Conservation (phyloP, 2,329 filamentous ascomycete species). For the Aspergillus ochraceoroseus region DNA sequence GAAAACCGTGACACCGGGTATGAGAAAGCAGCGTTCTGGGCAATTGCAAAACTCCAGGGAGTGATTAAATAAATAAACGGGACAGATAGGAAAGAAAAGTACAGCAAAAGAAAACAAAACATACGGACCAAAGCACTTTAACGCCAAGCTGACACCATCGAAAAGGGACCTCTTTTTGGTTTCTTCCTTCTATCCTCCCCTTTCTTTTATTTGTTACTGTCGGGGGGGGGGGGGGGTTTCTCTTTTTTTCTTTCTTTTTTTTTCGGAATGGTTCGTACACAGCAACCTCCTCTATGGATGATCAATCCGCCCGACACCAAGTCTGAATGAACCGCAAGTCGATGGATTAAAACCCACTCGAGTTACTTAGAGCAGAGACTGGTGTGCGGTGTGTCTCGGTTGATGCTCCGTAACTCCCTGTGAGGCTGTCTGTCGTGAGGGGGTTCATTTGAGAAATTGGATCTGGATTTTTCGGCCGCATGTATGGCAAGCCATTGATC, state of each 20-base stretch:
- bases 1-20: no score
- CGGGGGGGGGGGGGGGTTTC: no score
- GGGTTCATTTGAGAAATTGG: not conserved
- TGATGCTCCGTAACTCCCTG: constrained; percentile 20
- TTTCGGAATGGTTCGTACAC: not conserved
- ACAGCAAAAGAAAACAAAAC: constrained; percentile 7
- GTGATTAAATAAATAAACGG: constrained; percentile 1
- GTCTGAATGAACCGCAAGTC: not conserved
- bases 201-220: not conserved
- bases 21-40: constrained; percentile 7
- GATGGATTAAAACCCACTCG: constrained; percentile 14
- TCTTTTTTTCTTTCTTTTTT: no score
- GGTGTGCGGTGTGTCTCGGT: constrained; percentile 23
- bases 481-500: constrained; percentile 42
- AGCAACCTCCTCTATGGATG: no score
- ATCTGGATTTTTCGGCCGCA: constrained; percentile 25
- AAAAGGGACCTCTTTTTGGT: constrained; percentile 7
- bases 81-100: constrained; percentile 6
- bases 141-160: not conserved
- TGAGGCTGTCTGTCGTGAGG: constrained; percentile 17
- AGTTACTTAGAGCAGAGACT: constrained; percentile 25
- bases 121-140: not conserved
- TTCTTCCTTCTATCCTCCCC: constrained; percentile 2
- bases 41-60: constrained; percentile 4
- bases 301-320: no score